phyloP scores from a whole-genome alignment of 2,329 filamentous ascomycete genomes.

The Penicillium sp. region DNA sequence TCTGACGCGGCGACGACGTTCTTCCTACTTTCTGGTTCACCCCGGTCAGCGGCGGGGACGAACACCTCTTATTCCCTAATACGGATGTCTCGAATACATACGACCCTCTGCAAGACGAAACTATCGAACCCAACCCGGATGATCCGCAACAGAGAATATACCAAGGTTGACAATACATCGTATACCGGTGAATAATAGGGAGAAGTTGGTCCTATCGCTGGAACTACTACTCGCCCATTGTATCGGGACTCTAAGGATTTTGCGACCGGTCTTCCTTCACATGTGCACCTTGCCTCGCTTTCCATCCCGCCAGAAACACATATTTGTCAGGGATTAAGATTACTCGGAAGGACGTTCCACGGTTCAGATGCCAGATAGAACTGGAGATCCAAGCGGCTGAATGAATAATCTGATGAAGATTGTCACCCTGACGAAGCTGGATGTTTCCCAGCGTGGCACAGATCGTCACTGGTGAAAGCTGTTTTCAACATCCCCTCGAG shows the following conservation, averaged over 20 bases:
- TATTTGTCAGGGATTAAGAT: background rate
- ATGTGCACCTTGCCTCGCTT: background rate
- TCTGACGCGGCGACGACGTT: background rate
- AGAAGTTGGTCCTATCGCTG: background rate
- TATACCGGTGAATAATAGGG: background rate
- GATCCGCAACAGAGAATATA: background rate
- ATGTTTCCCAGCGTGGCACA: background rate
- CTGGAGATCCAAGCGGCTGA: slow-evolving; percentile 4
- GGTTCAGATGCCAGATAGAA: background rate
- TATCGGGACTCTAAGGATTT: background rate
- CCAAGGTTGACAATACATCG: background rate
- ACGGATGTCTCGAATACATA: background rate
- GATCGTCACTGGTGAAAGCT: slow-evolving; percentile 3
- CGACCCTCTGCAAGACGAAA: background rate
- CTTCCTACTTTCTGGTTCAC: background rate
- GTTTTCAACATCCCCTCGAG: background rate
- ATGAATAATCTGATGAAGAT: slow-evolving; percentile 1
- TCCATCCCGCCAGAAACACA: background rate
- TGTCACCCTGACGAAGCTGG: background rate
- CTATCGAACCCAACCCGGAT: background rate
- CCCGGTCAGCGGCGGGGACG: background rate
- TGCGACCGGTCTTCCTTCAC: background rate
- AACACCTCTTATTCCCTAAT: background rate
- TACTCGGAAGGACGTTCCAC: background rate
- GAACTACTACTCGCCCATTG: background rate